Conservation (phyloP, 1,284 basidiomycete species). For the Rhizopogon parksii region DNA sequence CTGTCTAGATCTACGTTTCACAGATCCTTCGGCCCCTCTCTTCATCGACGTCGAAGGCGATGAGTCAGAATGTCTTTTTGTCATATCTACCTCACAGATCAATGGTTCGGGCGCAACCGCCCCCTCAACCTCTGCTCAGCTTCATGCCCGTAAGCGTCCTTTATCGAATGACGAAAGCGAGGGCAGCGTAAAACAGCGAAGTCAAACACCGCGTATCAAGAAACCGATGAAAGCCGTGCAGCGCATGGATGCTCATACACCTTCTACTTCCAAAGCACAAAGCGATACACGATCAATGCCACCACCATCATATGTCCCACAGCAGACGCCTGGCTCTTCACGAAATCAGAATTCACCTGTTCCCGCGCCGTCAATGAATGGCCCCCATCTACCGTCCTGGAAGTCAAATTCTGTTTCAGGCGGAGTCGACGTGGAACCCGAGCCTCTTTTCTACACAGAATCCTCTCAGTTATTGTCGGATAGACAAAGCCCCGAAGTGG, state of each 20-base stretch:
- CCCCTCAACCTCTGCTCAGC: constrained; percentile 18
- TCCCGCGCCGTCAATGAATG: not conserved
- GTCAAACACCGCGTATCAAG: constrained; percentile 34
- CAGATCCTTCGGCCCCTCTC: constrained; percentile 62
- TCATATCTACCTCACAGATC: constrained; percentile 66
- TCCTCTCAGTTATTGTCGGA: constrained; percentile 17
- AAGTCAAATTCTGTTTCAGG: not conserved
- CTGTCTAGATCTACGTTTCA: constrained; percentile 65
- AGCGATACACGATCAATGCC: constrained; percentile 23
- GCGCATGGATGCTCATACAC: constrained; percentile 31
- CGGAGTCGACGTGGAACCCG: not conserved
- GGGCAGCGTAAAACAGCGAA: constrained; percentile 19
- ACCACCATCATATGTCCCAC: constrained; percentile 22
- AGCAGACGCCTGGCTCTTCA: constrained; percentile 7
- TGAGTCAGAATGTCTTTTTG: constrained; percentile 55
- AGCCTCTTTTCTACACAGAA: constrained; percentile 24
- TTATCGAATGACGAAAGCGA: constrained; percentile 17
- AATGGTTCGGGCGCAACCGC: constrained; percentile 31
- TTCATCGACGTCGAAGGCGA: constrained; percentile 68
- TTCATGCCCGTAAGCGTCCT: constrained; percentile 36
- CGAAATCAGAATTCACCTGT: not conserved
- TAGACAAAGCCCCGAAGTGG: constrained; percentile 3
- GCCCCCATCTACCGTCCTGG: constrained; percentile 14
- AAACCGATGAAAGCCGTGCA: constrained; percentile 58
- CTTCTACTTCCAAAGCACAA: constrained; percentile 10